Evolutionary conservation across 768 basidiomycete species (phyloP).

Genomic region (Agaricus blazei): DNA sequence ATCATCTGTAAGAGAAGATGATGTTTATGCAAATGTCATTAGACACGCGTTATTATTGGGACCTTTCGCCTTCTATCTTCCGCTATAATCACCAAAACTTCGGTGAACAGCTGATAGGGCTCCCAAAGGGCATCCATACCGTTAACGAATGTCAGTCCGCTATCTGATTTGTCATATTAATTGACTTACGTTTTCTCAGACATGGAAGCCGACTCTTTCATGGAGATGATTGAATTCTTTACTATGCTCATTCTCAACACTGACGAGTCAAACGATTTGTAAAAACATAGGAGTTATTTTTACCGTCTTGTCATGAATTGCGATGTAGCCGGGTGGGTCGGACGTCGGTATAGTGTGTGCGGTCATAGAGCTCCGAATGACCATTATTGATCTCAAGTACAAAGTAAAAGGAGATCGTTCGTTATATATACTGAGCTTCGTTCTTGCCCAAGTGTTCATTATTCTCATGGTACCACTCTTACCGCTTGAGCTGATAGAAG

Average conservation of each 20-base stretch:
- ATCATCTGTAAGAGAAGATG: neutral
- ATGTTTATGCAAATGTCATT: conserved; percentile 7
- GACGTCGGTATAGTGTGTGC: too few species aligned
- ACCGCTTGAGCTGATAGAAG: conserved; percentile 9
- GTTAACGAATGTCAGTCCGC: conserved; percentile 59
- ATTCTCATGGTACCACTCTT: neutral
- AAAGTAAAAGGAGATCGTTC: neutral
- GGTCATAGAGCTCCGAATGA: too few species aligned
- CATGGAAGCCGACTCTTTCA: conserved; percentile 41
- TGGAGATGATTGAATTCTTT: conserved; percentile 67
- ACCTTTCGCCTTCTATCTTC: conserved; percentile 58
- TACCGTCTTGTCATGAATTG: neutral
- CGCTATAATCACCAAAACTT: conserved; percentile 51
- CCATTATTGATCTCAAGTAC: too few species aligned
- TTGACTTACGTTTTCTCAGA: conserved; percentile 26
- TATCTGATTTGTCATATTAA: neutral
- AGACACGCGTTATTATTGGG: conserved; percentile 62
- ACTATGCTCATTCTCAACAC: conserved; percentile 60
- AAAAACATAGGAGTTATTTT: neutral
- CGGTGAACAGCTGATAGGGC: conserved; percentile 23
- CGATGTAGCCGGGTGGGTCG: too few species aligned
- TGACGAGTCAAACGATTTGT: conserved; percentile 44
- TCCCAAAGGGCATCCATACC: conserved; percentile 50
- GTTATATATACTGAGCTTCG: neutral
- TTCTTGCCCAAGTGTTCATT: neutral